Conservation (phyloP, 2,329 filamentous ascomycete species). For the Colletotrichum scovillei region DNA sequence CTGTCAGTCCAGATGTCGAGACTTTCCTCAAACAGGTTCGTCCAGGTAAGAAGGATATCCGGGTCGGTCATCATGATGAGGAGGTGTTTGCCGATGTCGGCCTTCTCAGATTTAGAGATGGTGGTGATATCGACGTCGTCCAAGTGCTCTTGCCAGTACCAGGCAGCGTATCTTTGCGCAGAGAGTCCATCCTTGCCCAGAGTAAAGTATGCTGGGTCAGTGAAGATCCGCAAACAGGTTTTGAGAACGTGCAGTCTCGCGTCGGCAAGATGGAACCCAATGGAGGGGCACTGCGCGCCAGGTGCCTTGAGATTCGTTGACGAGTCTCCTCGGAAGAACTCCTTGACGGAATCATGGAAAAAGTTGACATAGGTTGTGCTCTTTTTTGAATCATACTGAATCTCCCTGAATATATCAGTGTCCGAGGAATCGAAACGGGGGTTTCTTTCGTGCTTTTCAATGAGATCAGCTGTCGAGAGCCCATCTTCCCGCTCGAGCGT, state of each 20-base stretch:
- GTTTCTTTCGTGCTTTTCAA: constrained; percentile 49
- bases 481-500: constrained; percentile 57
- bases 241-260: constrained; percentile 51
- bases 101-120: constrained; percentile 44
- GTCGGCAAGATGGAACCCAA: constrained; percentile 48
- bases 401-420: constrained; percentile 41
- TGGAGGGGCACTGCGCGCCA: constrained; percentile 34
- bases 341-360: constrained; percentile 52
- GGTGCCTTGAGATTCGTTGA: constrained; percentile 38
- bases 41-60: constrained; percentile 52
- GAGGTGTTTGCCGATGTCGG: constrained; percentile 46
- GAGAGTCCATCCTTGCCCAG: constrained; percentile 37
- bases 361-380: constrained; percentile 52
- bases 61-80: constrained; percentile 52
- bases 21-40: constrained; percentile 53
- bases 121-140: constrained; percentile 45
- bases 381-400: constrained; percentile 56
- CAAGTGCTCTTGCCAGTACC: constrained; percentile 59
- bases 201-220: constrained; percentile 38
- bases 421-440: constrained; percentile 42
- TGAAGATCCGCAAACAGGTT: constrained; percentile 54
- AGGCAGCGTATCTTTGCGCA: constrained; percentile 50
- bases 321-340: constrained; percentile 50
- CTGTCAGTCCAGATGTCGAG: constrained; percentile 53
- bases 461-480: constrained; percentile 53